These are phyloP conservation scores for Kluyveromyces sp. DNA, from an alignment of 1,139 yeast species.

Conservation along the genomic window DNA sequence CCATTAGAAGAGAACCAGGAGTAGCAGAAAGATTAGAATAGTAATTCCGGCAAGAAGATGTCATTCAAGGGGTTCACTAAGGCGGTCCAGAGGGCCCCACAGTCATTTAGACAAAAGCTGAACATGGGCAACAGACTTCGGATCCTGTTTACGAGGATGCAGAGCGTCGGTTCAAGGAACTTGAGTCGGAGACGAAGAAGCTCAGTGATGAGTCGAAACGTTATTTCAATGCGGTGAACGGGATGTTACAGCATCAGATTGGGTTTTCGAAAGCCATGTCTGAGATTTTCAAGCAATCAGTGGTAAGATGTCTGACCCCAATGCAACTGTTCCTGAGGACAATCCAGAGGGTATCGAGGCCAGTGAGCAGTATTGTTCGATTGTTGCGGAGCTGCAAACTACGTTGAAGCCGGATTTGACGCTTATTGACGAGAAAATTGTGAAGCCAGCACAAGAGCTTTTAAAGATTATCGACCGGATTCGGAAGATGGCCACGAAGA, in stretches of 20 bases:
- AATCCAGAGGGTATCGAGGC: slow-evolving; percentile 96
- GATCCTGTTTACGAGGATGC: slow-evolving; percentile 93
- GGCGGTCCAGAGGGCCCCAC: slow-evolving; percentile 80
- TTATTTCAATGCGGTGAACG: slow-evolving; percentile 84
- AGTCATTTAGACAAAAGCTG: slow-evolving; percentile 65
- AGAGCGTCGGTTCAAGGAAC: slow-evolving; percentile 87
- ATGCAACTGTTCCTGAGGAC: slow-evolving; percentile 77
- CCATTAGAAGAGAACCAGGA: too few relatives aligned
- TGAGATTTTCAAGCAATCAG: slow-evolving; percentile 89
- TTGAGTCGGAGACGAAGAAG: slow-evolving; percentile 83
- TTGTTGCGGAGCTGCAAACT: slow-evolving; percentile 77
- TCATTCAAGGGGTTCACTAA: slow-evolving; percentile 91
- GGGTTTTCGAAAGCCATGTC: slow-evolving; percentile 92
- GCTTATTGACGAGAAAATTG: slow-evolving; percentile 81
- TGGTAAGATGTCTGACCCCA: slow-evolving; percentile 87
- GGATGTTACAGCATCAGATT: slow-evolving; percentile 86
- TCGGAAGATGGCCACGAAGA: slow-evolving; percentile 88
- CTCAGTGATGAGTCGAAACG: slow-evolving; percentile 84
- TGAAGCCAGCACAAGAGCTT: slow-evolving; percentile 87
- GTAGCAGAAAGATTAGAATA: too few relatives aligned
- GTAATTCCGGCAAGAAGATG: slow-evolving; percentile 36
- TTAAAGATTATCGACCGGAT: slow-evolving; percentile 72
- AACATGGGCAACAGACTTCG: slow-evolving; percentile 75
- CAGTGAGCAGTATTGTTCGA: slow-evolving; percentile 81
- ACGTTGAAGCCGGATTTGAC: slow-evolving; percentile 89